These are phyloP conservation scores for Solanum piurae DNA, from an alignment of 257 asterid genomes.

Conservation along the genomic window DNA sequence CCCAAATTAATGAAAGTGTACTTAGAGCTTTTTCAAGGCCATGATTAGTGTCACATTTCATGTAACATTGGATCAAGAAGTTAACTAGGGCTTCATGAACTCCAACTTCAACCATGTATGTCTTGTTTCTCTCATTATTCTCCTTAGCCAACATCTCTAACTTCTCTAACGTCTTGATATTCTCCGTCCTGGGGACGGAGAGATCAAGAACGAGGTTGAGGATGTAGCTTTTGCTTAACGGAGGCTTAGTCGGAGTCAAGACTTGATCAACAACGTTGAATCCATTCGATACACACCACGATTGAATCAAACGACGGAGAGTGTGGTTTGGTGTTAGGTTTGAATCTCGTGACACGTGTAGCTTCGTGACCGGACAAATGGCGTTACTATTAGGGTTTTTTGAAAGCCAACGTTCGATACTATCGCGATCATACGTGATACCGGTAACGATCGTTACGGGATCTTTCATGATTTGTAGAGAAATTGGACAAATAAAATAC, in stretches of 20 bases:
- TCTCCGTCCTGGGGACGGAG: not conserved
- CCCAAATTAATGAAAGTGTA: constrained; percentile 13
- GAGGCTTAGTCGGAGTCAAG: constrained; percentile 20
- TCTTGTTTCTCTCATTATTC: constrained; percentile 19
- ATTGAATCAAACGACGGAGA: constrained; percentile 37
- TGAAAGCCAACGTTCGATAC: constrained; percentile 46
- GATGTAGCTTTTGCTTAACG: constrained; percentile 6
- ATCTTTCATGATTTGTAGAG: constrained; percentile 58
- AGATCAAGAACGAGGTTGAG: constrained; percentile 23
- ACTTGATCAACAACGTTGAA: constrained; percentile 10
- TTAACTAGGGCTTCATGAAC: constrained; percentile 1
- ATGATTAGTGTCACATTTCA: not conserved
- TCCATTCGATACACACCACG: constrained; percentile 34
- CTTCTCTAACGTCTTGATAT: constrained; percentile 17
- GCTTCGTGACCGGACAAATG: constrained; percentile 58
- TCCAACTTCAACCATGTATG: constrained; percentile 25
- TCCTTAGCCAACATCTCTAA: constrained; percentile 26
- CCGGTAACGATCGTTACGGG: constrained; percentile 53
- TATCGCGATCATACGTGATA: constrained; percentile 56
- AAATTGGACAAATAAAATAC: constrained; percentile 52
- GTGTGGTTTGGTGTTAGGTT: constrained; percentile 56
- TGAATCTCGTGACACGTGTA: constrained; percentile 14
- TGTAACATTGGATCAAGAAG: constrained; percentile 16
- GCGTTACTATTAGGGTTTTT: constrained; percentile 3
- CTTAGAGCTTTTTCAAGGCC: constrained; percentile 28